phyloP scores from a whole-genome alignment of 805 yeast species.

The Debaryomyces castellii region DNA sequence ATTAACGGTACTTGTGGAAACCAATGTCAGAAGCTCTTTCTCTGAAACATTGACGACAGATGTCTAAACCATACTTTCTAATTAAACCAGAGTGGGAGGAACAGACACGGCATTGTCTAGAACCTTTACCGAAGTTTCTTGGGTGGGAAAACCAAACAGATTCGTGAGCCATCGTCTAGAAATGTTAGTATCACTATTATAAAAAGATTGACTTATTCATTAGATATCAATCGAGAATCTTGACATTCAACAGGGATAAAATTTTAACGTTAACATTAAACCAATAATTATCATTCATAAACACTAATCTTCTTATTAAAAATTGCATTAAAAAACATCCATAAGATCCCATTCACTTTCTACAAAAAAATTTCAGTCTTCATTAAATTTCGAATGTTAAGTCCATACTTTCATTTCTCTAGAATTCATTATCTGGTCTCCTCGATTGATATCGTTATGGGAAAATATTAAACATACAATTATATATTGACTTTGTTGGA shows the following conservation, averaged over 20 bases:
- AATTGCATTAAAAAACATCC: no score
- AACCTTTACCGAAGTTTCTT: conserved; percentile 99
- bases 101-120: conserved; percentile 99
- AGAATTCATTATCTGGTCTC: neutral
- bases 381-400: neutral
- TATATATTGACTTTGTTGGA: conserved; percentile 5
- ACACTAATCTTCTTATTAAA: no score
- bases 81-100: conserved; percentile 98
- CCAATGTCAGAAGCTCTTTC: conserved; percentile 99
- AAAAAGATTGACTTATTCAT: neutral
- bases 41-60: conserved; percentile 99
- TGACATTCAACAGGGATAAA: neutral
- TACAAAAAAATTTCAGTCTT: neutral
- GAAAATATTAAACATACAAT: conserved; percentile 3
- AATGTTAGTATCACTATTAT: conserved; percentile 32
- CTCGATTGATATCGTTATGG: neutral
- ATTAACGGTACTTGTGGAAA: conserved; percentile 97
- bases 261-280: no score
- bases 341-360: neutral
- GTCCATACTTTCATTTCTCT: neutral
- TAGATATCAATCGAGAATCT: neutral
- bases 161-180: conserved; percentile 96
- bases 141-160: conserved; percentile 99
- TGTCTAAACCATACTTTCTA: conserved; percentile 99
- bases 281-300: no score